These are phyloP conservation scores for Ophiobolus disseminans DNA, from an alignment of 2,329 filamentous ascomycete genomes.

Conservation along the genomic window DNA sequence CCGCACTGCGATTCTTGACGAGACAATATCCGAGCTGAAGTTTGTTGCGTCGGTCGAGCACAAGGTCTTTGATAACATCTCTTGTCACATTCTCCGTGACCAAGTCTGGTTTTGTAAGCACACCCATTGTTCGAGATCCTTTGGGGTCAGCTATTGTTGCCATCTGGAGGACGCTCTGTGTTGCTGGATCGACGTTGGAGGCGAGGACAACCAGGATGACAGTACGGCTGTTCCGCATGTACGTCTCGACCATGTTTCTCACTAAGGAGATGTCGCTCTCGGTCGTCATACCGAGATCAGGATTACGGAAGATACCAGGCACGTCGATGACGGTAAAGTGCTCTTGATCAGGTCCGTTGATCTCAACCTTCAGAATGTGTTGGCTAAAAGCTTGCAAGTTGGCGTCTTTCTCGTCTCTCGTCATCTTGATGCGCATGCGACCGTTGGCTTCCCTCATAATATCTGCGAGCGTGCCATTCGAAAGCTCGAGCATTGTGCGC, in stretches of 20 bases:
- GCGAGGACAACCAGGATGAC: constrained; percentile 28
- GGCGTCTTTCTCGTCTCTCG: constrained; percentile 5
- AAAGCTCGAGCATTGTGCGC: constrained; percentile 22
- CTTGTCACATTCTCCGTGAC: constrained; percentile 33
- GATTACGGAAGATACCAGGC: constrained; percentile 50
- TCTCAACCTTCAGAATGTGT: constrained; percentile 30
- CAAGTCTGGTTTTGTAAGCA: constrained; percentile 49
- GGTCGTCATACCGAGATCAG: constrained; percentile 11
- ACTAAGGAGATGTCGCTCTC: constrained; percentile 20
- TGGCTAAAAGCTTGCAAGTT: constrained; percentile 37
- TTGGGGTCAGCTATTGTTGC: constrained; percentile 28
- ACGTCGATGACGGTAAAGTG: constrained; percentile 54
- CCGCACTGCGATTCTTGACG: constrained; percentile 40
- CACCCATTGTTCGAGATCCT: constrained; percentile 44
- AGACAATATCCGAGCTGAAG: constrained; percentile 5
- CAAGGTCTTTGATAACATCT: constrained; percentile 12
- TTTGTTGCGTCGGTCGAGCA: not conserved
- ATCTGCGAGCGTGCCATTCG: constrained; percentile 1
- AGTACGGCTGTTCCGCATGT: constrained; percentile 25
- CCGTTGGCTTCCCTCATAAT: constrained; percentile 56
- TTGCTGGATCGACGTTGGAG: constrained; percentile 46
- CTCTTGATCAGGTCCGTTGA: constrained; percentile 21
- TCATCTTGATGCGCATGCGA: constrained; percentile 53
- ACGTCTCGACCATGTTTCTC: constrained; percentile 18
- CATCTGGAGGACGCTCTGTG: not conserved